phyloP scores from a whole-genome alignment of 1,284 basidiomycete genomes.

The Butyriboletus appendiculatus region DNA sequence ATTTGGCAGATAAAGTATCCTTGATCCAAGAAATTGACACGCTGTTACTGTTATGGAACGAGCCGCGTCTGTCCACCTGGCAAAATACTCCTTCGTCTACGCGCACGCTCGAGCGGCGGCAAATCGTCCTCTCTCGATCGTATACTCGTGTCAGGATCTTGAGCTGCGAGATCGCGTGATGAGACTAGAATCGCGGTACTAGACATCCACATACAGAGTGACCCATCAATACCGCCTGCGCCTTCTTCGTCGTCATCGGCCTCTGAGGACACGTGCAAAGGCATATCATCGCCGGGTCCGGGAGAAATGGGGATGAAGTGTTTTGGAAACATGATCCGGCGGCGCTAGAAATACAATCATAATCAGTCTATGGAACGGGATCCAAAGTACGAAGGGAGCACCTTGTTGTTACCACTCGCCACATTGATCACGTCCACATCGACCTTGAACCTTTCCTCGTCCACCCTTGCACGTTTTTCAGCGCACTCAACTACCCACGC shows the following conservation, averaged over 20 bases:
- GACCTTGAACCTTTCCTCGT: slow-evolving; percentile 69
- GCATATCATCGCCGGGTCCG: slow-evolving; percentile 27
- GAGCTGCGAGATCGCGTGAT: slow-evolving; percentile 15
- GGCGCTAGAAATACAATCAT: slow-evolving; percentile 38
- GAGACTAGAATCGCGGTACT: slow-evolving; percentile 2
- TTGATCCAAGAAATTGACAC: neutral
- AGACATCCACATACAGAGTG: slow-evolving; percentile 43
- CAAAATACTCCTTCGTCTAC: slow-evolving; percentile 37
- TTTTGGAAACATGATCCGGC: slow-evolving; percentile 71
- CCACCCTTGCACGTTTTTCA: slow-evolving; percentile 64
- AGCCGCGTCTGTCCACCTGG: slow-evolving; percentile 33
- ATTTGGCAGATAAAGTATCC: neutral
- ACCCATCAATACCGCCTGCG: slow-evolving; percentile 40
- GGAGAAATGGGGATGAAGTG: slow-evolving; percentile 41
- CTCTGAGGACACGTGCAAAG: slow-evolving; percentile 28
- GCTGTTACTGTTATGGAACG: slow-evolving; percentile 4
- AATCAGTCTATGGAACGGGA: neutral
- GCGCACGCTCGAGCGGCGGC: slow-evolving; percentile 58
- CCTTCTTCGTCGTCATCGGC: slow-evolving; percentile 32
- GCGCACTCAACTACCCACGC: slow-evolving; percentile 91
- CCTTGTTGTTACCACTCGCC: slow-evolving; percentile 68
- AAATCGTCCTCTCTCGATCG: slow-evolving; percentile 47
- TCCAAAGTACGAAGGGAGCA: slow-evolving; percentile 35
- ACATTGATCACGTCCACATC: slow-evolving; percentile 70
- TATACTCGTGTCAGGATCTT: slow-evolving; percentile 28